Evolutionary conservation across 148 eudicot genomes (phyloP).

Genomic region (Chenopodium berlandieri): DNA sequence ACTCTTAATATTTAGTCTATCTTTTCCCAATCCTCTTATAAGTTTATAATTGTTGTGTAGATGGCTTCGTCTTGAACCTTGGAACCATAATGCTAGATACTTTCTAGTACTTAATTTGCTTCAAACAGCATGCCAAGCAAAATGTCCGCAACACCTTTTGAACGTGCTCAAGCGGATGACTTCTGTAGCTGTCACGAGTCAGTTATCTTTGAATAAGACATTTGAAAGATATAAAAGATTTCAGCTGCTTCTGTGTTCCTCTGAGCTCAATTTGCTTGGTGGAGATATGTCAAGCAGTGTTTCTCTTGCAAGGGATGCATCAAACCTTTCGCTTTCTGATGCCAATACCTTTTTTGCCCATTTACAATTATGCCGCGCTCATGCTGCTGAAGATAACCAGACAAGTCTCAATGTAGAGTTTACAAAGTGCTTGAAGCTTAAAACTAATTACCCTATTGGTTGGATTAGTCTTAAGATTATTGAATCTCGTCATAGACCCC

Average conservation of each 20-base stretch:
- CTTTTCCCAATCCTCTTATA: conserved; percentile 3
- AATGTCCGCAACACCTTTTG: conserved; percentile 56
- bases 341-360: conserved; percentile 65
- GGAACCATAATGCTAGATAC: conserved; percentile 76
- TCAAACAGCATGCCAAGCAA: conserved; percentile 70
- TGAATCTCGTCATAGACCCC: conserved; percentile 55
- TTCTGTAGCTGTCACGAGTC: conserved; percentile 47
- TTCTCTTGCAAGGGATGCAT: conserved; percentile 60
- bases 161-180: conserved; percentile 59
- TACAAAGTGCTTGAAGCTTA: conserved; percentile 66
- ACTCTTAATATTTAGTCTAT: background rate
- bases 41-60: conserved; percentile 38
- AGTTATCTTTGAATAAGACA: conserved; percentile 26
- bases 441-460: conserved; percentile 68
- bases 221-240: conserved; percentile 50
- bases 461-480: conserved; percentile 74
- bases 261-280: conserved; percentile 65
- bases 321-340: conserved; percentile 49
- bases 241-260: conserved; percentile 87
- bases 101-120: conserved; percentile 63
- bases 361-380: conserved; percentile 82
- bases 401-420: conserved; percentile 44
- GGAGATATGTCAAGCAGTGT: conserved; percentile 53
- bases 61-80: conserved; percentile 81
- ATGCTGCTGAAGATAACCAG: conserved; percentile 55